phyloP scores from a whole-genome alignment of 2,329 filamentous ascomycete species.

The Aspergillus ustus region DNA sequence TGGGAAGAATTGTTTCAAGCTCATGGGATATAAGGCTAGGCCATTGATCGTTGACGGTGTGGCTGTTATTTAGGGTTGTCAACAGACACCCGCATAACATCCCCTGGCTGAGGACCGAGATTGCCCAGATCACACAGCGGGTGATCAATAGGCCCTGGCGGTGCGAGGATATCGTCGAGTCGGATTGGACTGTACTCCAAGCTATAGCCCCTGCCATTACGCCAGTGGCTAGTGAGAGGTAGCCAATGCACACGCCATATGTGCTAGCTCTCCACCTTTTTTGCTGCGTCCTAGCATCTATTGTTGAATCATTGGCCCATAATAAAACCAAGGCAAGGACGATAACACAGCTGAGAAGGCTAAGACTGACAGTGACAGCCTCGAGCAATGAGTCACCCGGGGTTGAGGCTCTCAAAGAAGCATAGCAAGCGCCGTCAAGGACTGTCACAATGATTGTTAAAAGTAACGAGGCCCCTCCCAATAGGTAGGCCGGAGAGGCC shows the following conservation, averaged over 20 bases:
- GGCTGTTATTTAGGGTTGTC: constrained; percentile 20
- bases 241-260: constrained; percentile 28
- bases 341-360: constrained; percentile 30
- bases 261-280: constrained; percentile 25
- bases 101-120: constrained; percentile 38
- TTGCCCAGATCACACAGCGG: constrained; percentile 43
- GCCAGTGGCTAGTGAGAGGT: constrained; percentile 32
- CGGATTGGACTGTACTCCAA: constrained; percentile 24
- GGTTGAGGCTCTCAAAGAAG: constrained; percentile 25
- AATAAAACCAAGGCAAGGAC: constrained; percentile 27
- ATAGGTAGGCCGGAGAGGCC: constrained; percentile 24
- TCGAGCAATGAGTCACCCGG: constrained; percentile 25
- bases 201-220: constrained; percentile 35
- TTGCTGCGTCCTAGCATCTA: constrained; percentile 16
- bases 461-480: constrained; percentile 31
- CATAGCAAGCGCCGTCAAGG: constrained; percentile 36
- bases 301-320: constrained; percentile 25
- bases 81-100: constrained; percentile 37
- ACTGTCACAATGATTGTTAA: constrained; percentile 33
- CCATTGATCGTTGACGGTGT: constrained; percentile 24
- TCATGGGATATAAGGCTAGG: constrained; percentile 31
- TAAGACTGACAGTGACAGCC: constrained; percentile 31
- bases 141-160: constrained; percentile 33
- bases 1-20: constrained; percentile 25
- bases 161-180: not conserved